A percentile compares a stretch with the other conserved stretches of the same genome.
Evolutionary conservation across 441 rosid species (phyloP).

Genomic region (Capsella rubella): DNA sequence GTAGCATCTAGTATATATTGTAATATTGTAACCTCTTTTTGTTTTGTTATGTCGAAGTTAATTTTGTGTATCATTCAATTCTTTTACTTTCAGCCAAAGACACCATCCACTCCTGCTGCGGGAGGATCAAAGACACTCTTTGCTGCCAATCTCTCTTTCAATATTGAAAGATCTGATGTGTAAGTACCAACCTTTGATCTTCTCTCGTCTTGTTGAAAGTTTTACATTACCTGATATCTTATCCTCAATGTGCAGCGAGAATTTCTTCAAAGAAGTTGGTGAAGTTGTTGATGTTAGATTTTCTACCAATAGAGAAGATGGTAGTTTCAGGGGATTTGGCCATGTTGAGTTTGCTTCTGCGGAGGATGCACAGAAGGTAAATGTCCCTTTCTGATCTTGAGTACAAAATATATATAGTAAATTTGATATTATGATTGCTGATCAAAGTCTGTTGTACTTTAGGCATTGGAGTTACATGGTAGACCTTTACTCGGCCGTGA

Average conservation of each 20-base stretch:
- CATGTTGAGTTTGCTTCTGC: slow-evolving; percentile 80
- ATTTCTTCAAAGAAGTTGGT: slow-evolving; percentile 74
- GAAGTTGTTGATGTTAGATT: slow-evolving; percentile 80
- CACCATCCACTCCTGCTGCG: slow-evolving; percentile 57
- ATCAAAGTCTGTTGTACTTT: background rate
- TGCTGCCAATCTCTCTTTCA: slow-evolving; percentile 69
- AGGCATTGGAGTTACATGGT: slow-evolving; percentile 77
- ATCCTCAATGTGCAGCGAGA: slow-evolving; percentile 51
- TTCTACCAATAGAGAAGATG: slow-evolving; percentile 53
- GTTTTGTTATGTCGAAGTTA: background rate
- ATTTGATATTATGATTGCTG: background rate
- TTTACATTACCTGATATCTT: background rate
- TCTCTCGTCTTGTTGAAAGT: background rate
- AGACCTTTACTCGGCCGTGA: slow-evolving; percentile 53
- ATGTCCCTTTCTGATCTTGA: background rate
- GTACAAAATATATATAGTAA: too few species aligned
- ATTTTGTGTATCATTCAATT: background rate
- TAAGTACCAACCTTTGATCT: slow-evolving; percentile 42
- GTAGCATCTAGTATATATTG: background rate
- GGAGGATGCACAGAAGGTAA: slow-evolving; percentile 77
- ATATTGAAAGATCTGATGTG: slow-evolving; percentile 67
- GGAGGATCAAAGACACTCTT: slow-evolving; percentile 71
- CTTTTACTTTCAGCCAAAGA: slow-evolving; percentile 58
- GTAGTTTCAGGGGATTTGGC: slow-evolving; percentile 72
- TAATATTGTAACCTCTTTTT: background rate